Conservation (phyloP, 148 eudicot species). For the Heliamphora exappendiculata region DNA sequence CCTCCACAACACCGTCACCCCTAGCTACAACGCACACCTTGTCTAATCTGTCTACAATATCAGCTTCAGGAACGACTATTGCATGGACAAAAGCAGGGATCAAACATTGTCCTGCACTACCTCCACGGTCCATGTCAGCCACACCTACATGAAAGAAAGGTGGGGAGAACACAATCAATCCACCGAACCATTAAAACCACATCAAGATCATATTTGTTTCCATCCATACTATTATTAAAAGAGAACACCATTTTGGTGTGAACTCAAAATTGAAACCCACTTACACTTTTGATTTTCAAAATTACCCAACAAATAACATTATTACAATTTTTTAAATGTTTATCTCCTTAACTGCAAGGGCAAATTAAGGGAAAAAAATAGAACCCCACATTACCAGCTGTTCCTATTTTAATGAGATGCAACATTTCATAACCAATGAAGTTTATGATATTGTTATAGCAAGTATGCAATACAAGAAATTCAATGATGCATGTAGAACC, state of each 20-base stretch:
- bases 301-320: no score
- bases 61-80: slow-evolving; percentile 74
- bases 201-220: background rate
- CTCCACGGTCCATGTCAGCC: slow-evolving; percentile 23
- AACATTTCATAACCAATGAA: background rate
- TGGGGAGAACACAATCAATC: background rate
- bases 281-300: no score
- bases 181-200: slow-evolving; percentile 3
- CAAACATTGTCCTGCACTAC: slow-evolving; percentile 43
- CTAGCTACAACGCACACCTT: slow-evolving; percentile 81
- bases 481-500: background rate
- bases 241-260: no score
- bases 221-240: no score
- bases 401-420: background rate
- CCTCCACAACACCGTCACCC: slow-evolving; percentile 87
- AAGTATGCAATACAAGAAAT: background rate
- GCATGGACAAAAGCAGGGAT: slow-evolving; percentile 96
- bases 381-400: no score
- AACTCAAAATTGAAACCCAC: no score
- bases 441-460: background rate
- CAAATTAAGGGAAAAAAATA: no score
- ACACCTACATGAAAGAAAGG: slow-evolving; percentile 27
- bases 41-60: slow-evolving; percentile 64
- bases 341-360: no score
- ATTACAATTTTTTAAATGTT: no score